Base-by-base conservation (phyloP, 1,284 basidiomycete genomes). In the Irpex lacteus region DNA sequence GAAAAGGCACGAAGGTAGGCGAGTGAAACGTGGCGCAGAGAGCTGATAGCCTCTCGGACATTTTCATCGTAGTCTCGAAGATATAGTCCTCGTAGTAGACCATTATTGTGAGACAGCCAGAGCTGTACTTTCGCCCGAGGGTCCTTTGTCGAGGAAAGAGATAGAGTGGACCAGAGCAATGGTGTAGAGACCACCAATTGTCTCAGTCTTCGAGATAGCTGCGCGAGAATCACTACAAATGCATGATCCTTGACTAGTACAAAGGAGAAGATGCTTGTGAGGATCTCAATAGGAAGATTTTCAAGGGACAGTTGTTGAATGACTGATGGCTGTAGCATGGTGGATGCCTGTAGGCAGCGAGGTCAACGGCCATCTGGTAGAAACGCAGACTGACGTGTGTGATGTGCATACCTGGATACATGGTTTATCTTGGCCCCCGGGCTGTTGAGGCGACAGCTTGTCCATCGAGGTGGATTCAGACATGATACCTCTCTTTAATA, bases 191-290 rank as follows among this genome's bases (percentile, higher is more conserved):
- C 73, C 2, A 84, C 77, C 34, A 87, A 75, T 34, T 70, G 70
- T 53, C 88, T 81, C 90, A 90, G 92, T 65, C 81, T 79, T 53
- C 73, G 78, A 71, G 82, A 90, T 34, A 91, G 82, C 59, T 80
- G 82, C 13, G 83, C 79, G 2, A 90, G 68, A 0, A 67, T 65
- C 34, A 89, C 70, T 4, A 85, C 78, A n/a, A 74, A 73, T 1
- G 74, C 71, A 59, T 77, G 74, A 61, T 88, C 77, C 4, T 78
- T 73, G n/a, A 71, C 72, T 15, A 85, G 71, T 2, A 84, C 68
- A 9, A 79, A 53, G 6, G 71, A 67, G 61, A 90, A 88, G 7
- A 92, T 83, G 62, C 80, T 78, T 7, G 74, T 73, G 44, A 89
- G 78, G 8, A 90, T 76, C 71, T 92, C 90, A 36, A 89, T 11